These are phyloP conservation scores for Neonectria ditissima DNA, from an alignment of 2,329 filamentous ascomycete genomes.

Conservation along the genomic window DNA sequence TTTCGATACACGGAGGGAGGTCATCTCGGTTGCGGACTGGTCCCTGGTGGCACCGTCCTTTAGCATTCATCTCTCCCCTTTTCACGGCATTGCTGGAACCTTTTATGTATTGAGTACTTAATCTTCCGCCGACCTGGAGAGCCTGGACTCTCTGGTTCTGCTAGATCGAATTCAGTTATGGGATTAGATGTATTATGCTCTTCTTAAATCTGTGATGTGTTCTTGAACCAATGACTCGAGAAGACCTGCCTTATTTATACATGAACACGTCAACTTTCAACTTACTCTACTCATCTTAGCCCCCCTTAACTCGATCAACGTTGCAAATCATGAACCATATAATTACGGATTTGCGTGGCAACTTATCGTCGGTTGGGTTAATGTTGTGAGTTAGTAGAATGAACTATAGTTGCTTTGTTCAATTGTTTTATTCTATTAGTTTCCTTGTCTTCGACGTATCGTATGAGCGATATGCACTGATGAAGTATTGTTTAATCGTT, in stretches of 20 bases:
- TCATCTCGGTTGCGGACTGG: not conserved
- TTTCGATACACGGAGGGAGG: constrained; percentile 10
- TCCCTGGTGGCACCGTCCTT: constrained; percentile 2
- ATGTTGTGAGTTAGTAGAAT: not conserved
- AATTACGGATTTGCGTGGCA: not conserved
- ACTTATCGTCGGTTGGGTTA: not conserved
- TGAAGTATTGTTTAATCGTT: not conserved
- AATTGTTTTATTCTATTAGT: not conserved
- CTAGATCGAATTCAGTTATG: not conserved
- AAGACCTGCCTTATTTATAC: not conserved
- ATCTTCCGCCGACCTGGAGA: not conserved
- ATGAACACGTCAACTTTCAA: not conserved
- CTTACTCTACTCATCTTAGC: not conserved
- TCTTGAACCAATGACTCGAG: not conserved
- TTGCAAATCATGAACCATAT: not conserved
- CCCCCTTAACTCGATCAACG: not conserved
- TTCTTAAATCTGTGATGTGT: not conserved
- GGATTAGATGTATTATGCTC: not conserved
- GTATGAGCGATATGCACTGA: not conserved
- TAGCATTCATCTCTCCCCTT: not conserved
- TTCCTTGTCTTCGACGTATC: not conserved
- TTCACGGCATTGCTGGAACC: not conserved
- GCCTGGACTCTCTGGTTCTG: not conserved
- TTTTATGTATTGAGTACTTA: not conserved
- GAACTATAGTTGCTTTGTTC: not conserved